These are phyloP conservation scores for Chlorella sp. DNA, from an alignment of 139 green algal species.

Conservation along the genomic window DNA sequence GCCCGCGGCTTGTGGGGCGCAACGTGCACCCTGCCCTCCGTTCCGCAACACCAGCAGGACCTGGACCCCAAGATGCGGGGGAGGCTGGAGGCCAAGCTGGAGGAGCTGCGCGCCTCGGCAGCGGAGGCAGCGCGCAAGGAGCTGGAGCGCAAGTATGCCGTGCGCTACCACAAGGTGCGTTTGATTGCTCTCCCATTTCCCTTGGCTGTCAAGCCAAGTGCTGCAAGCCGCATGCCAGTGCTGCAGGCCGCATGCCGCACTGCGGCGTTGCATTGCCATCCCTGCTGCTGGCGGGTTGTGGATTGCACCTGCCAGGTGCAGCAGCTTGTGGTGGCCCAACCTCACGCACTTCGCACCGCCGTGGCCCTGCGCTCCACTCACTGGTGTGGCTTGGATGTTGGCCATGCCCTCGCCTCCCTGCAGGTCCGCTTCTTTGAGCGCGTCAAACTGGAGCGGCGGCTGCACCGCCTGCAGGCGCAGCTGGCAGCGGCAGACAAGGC, in stretches of 20 bases:
- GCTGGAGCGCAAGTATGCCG: slow-evolving; percentile 66
- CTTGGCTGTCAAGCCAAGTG: too few relatives aligned
- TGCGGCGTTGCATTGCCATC: too few relatives aligned
- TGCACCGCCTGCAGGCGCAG: slow-evolving; percentile 56
- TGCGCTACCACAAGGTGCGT: slow-evolving; percentile 86
- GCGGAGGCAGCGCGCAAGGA: slow-evolving; percentile 45
- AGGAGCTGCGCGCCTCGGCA: slow-evolving; percentile 46
- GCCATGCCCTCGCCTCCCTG: not conserved
- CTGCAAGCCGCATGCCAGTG: not conserved
- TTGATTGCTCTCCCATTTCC: too few relatives aligned
- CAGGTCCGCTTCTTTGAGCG: slow-evolving; percentile 91
- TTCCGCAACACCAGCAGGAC: slow-evolving; percentile 21
- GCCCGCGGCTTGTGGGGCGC: not conserved
- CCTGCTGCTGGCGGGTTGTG: too few relatives aligned
- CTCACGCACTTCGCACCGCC: too few relatives aligned
- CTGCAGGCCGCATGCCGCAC: too few relatives aligned
- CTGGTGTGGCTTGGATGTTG: too few relatives aligned
- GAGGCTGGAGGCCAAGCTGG: slow-evolving; percentile 65
- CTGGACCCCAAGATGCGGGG: slow-evolving; percentile 53
- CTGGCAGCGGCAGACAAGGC: slow-evolving; percentile 4
- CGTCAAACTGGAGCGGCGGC: slow-evolving; percentile 81
- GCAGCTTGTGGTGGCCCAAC: too few relatives aligned
- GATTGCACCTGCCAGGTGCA: too few relatives aligned
- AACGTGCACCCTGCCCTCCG: not conserved
- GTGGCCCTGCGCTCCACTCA: too few relatives aligned